Base-by-base conservation (phyloP, 2,329 filamentous ascomycete species). In the Bipolaris bicolor region DNA sequence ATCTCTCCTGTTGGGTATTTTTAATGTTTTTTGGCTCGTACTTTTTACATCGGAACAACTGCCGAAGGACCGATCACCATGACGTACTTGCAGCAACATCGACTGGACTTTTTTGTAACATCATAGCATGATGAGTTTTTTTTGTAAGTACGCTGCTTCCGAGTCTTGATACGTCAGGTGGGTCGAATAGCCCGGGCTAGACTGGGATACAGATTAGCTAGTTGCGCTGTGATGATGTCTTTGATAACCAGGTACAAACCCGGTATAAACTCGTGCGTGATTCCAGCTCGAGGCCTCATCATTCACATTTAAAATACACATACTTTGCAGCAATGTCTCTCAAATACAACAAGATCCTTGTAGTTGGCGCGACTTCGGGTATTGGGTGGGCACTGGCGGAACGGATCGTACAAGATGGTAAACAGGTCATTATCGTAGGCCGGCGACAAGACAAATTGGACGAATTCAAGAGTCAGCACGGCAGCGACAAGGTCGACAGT, bases 341-440 rank as follows among this genome's bases (percentile, higher is more conserved):
- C 57, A 70, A 71, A 36, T 84, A 84, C 74, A 81, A 80, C 61
- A 83, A 84, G 69, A 77, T 83, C 18, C 78, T 85, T 7, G 70
- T 86, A 26, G 73, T 85, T 9, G 83, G 84, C n/a, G 83, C 83
- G 36, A 83, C 80, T 13, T 79, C 77, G 15, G 81, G 82, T 29
- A 82, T 83, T 47, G 81, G 84, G 47, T 73, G 78, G 60, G 81
- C 82, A 5, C 76, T 85, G 13, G 81, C 83, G 3, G 74, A 78
- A 29, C 80, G 78, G 61, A 70, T 85, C 20, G 72, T 85, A 7
- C 65, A 78, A 46, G 78, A 81, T 57, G 81, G 80, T 31, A 78
- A 77, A 54, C 73, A 74, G 16, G 78, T 83, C 37, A 79, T 85
- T 39, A 76, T 82, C 3, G 77, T 81, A 5, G 84, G 83, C 3